Percentiles rank a stretch among this genome's conserved stretches.
These are phyloP conservation scores for Pythium periplocum DNA, from an alignment of 352 stramenopile species.

Conservation along the genomic window DNA sequence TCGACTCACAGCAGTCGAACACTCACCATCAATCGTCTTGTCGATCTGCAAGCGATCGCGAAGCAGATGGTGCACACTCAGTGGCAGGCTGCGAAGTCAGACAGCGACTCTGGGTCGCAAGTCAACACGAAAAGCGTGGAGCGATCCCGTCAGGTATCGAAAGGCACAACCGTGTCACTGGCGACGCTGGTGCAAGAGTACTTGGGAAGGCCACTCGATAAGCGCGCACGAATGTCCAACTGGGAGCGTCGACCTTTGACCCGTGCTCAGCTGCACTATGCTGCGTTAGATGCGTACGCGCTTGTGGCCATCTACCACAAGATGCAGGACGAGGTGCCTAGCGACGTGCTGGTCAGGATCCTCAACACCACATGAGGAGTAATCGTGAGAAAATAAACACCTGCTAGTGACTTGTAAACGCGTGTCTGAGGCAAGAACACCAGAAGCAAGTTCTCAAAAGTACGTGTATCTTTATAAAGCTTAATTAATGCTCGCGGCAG, in stretches of 20 bases:
- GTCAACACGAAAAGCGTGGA: slow-evolving; percentile 1
- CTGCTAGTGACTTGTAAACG: no score
- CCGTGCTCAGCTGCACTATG: slow-evolving; percentile 60
- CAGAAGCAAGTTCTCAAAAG: no score
- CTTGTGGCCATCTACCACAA: slow-evolving; percentile 52
- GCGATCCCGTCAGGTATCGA: slow-evolving; percentile 11
- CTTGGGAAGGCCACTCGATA: slow-evolving; percentile 63
- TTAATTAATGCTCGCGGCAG: no score
- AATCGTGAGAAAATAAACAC: no score
- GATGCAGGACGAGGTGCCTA: slow-evolving; percentile 37
- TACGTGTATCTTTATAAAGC: no score
- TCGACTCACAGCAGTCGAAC: not conserved
- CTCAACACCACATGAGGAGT: no score
- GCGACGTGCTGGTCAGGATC: slow-evolving; percentile 17
- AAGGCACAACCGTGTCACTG: slow-evolving; percentile 34
- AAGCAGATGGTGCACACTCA: slow-evolving; percentile 7
- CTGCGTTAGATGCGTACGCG: slow-evolving; percentile 63
- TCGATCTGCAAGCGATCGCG: slow-evolving; percentile 51
- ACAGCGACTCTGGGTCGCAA: slow-evolving; percentile 5
- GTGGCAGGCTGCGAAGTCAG: not conserved
- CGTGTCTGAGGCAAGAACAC: no score
- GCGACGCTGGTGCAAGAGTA: slow-evolving; percentile 44
- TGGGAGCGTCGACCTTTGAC: slow-evolving; percentile 69
- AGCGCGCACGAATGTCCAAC: slow-evolving; percentile 67
- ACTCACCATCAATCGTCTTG: slow-evolving; percentile 17